These are phyloP conservation scores for Yarrowia deformans DNA, from an alignment of 805 yeast genomes.

Conservation along the genomic window DNA sequence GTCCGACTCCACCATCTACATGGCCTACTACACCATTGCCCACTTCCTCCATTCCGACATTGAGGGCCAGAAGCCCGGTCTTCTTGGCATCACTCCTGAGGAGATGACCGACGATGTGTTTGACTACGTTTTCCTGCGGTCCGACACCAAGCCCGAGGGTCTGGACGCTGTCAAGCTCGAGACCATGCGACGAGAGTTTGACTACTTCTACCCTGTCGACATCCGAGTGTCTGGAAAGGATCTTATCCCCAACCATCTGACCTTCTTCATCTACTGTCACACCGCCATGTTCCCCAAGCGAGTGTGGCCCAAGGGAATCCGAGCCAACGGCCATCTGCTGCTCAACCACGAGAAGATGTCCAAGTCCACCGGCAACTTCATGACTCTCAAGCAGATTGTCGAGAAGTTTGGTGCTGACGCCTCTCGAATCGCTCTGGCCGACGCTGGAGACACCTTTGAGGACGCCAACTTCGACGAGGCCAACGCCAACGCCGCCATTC, in stretches of 20 bases:
- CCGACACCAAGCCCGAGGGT: slow-evolving; percentile 60
- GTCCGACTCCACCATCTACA: slow-evolving; percentile 95
- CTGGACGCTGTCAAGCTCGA: slow-evolving; percentile 74
- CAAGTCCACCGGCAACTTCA: slow-evolving; percentile 95
- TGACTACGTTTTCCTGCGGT: slow-evolving; percentile 84
- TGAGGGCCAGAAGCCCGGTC: slow-evolving; percentile 79
- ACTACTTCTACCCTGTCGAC: slow-evolving; percentile 95
- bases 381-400: slow-evolving; percentile 84
- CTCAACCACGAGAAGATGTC: slow-evolving; percentile 98
- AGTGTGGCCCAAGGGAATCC: slow-evolving; percentile 92
- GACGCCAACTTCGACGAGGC: slow-evolving; percentile 98
- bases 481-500: slow-evolving; percentile 95
- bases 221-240: slow-evolving; percentile 94
- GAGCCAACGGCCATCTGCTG: slow-evolving; percentile 94
- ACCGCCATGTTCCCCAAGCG: slow-evolving; percentile 90
- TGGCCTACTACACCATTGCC: slow-evolving; percentile 89
- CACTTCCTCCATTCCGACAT: slow-evolving; percentile 87
- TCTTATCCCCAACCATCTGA: slow-evolving; percentile 94
- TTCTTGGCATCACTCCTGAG: slow-evolving; percentile 75
- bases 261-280: slow-evolving; percentile 92
- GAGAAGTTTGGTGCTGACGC: slow-evolving; percentile 97
- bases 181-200: slow-evolving; percentile 88
- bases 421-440: slow-evolving; percentile 95
- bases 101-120: slow-evolving; percentile 92
- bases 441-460: slow-evolving; percentile 96